Base-by-base conservation (phyloP, 306 rosid species). In the Neltuma alba region DNA sequence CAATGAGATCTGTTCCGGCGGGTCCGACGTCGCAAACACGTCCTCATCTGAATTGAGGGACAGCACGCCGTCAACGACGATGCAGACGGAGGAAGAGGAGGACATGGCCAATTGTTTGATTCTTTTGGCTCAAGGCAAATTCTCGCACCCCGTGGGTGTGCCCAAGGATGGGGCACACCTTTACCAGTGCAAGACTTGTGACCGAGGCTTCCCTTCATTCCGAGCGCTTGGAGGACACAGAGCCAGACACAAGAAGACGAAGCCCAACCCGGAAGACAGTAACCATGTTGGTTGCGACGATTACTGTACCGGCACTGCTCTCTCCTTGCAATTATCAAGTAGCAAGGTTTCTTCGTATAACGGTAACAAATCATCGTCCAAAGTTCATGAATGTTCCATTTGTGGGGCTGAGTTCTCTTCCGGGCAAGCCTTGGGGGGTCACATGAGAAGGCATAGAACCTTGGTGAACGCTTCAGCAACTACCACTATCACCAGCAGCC, bases 401-500 rank as follows among this genome's bases (percentile, higher is more conserved):
- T 94, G 97, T 68, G 90, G 95, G 12, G 89, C 95, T 38, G 95
- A 91, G 37, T 94, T 92, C 77, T 85, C 91, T 0, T 94, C 99
- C 9, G 99, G 99, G 0, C 99, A 94, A 88, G 99, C 99, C 15
- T 83, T 94, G 23, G 99, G 99, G 21, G 99, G 99, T 8, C 99
- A 94, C 72, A 94, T 94, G 99, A 88, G 99, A 47, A 64, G 97
- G 71, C 99, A 94, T 40, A 86, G 97, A 85, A 76, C 79, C 21
- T 82, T 82, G n/a, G 38, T 80, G 21, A 76, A 66, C 44, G 44
- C 80, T 3, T 20, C 57, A 5, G 45, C 84, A 31, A 9, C 28
- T 4, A 20, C 60, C 20, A 16, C n/a, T 5, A 47, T 6, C 21
- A n/a, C 30, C 5, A 14, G 72, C 31, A 34, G 61, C 55, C 76